Percentiles rank a stretch among this genome's conserved stretches.
These are phyloP conservation scores for Chaetothyriales sp. DNA, from an alignment of 2,329 filamentous ascomycete species.

Conservation along the genomic window DNA sequence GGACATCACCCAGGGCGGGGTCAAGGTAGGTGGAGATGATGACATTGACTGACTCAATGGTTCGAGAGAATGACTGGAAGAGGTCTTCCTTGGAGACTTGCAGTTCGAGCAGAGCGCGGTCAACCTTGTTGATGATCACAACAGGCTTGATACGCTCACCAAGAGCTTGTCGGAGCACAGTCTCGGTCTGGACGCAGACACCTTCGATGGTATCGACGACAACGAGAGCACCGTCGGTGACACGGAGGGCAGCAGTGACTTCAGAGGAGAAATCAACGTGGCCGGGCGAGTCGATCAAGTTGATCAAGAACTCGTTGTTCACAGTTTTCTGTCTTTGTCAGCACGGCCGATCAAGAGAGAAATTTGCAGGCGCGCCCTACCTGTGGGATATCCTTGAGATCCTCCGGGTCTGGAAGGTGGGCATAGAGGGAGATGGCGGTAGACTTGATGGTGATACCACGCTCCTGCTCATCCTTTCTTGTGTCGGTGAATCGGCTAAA, in stretches of 20 bases:
- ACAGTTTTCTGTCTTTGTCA: conserved; percentile 51
- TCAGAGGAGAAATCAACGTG: conserved; percentile 99
- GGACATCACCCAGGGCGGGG: conserved; percentile 90
- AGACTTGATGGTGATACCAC: conserved; percentile 99
- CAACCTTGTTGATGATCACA: conserved; percentile 99
- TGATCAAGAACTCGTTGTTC: conserved; percentile 97
- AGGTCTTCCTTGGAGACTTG: conserved; percentile 98
- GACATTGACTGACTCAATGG: conserved; percentile 99
- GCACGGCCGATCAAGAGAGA: not conserved
- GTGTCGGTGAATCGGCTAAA: conserved; percentile 76
- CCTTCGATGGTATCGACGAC: conserved; percentile 99
- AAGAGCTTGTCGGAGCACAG: conserved; percentile 94
- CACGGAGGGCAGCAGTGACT: conserved; percentile 97
- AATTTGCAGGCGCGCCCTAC: conserved; percentile 2
- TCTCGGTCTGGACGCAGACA: conserved; percentile 99
- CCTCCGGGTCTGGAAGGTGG: conserved; percentile 62
- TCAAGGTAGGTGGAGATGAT: conserved; percentile 98
- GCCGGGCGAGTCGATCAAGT: conserved; percentile 98
- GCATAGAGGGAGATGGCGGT: conserved; percentile 98
- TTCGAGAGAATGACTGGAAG: conserved; percentile 99
- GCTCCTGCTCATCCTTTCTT: conserved; percentile 93
- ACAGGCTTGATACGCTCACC: conserved; percentile 99
- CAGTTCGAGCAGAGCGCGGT: conserved; percentile 96
- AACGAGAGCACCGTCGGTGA: conserved; percentile 98
- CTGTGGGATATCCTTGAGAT: conserved; percentile 85